Base-by-base conservation (phyloP, 2,329 filamentous ascomycete genomes). In the Xylaria multiplex region DNA sequence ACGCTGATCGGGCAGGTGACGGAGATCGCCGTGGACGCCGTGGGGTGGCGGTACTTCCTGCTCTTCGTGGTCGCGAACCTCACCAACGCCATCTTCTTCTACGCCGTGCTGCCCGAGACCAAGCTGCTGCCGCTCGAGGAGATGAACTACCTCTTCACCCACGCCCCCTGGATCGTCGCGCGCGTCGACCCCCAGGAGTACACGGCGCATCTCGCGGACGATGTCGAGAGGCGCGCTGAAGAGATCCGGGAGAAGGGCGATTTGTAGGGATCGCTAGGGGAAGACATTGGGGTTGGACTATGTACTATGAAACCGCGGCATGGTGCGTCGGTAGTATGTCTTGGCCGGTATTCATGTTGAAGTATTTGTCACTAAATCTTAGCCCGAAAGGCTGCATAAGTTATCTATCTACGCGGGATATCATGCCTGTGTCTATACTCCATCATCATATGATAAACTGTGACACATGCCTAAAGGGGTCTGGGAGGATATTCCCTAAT, bases 31-130 rank as follows among this genome's bases (percentile, higher is more conserved):
- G 85, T 90, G 77, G 76, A 78, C 3, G 77, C 76, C 19, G 80
- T 87, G n/a, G 81, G 84, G 6, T 90, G 84, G 75, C 79, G 76
- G 49, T 90, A 80, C 74, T 90, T 89, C 73, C 80, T 86, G 60
- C 74, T 91, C 14, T 91, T 91, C 74, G 81, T 86, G 66, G 72
- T 91, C 30, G 90, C 88, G 77, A 91, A 91, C 74, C 85, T 90
- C 42, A 74, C 75, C 50, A 77, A 77, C 67, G 75, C 75, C 46
- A n/a, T 74, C 56, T 77, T 77, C 70, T 91, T 91, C 82, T 91
- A 86, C 81, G 79, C 84, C 6, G 77, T 91, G 59, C 79, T 91
- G 57, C 89, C 89, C 0, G 89, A 91, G 79, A 91, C 89, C 1
- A 84, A 84, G 69, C 85, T 83, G 69, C 79, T 88, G 22, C 85